Percentiles rank a stretch among this genome's conserved stretches.
Evolutionary conservation across 2,329 filamentous ascomycete genomes (phyloP).

Genomic region (Colletotrichum chrysophilum): DNA sequence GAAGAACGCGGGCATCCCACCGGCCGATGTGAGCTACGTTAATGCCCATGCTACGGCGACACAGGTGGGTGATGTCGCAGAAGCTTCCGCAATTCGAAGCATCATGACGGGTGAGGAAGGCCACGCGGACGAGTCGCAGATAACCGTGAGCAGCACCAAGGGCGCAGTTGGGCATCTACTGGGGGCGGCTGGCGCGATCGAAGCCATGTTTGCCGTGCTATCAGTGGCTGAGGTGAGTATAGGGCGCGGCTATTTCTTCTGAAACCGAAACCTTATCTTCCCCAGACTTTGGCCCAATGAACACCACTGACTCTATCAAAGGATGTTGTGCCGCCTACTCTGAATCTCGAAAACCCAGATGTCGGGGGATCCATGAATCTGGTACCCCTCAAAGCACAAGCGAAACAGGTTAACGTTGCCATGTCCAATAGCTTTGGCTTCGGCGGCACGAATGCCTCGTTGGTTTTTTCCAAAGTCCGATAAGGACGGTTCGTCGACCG

Average conservation of each 20-base stretch:
- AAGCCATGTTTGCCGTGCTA: constrained; percentile 84
- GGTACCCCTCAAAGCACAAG: constrained; percentile 74
- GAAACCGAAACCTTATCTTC: constrained; percentile 19
- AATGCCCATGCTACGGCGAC: constrained; percentile 97
- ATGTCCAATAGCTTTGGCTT: constrained; percentile 98
- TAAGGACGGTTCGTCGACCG: not conserved
- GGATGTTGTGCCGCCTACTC: constrained; percentile 82
- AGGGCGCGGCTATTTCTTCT: not conserved
- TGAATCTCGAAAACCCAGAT: constrained; percentile 76
- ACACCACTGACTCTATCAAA: constrained; percentile 38
- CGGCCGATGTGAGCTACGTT: constrained; percentile 81
- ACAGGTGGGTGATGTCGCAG: constrained; percentile 82
- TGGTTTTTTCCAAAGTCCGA: constrained; percentile 68
- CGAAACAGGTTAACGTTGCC: constrained; percentile 73
- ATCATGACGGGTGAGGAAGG: constrained; percentile 79
- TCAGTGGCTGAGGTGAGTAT: constrained; percentile 75
- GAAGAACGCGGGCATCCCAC: constrained; percentile 71
- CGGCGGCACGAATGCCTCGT: constrained; percentile 90
- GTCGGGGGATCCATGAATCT: constrained; percentile 83
- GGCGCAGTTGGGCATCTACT: constrained; percentile 91
- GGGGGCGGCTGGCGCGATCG: constrained; percentile 88
- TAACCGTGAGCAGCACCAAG: constrained; percentile 93
- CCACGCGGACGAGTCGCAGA: constrained; percentile 60
- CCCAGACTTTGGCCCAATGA: not conserved
- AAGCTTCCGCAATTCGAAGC: constrained; percentile 80